phyloP scores from a whole-genome alignment of 1,284 basidiomycete genomes.

The Sutorius eximius region DNA sequence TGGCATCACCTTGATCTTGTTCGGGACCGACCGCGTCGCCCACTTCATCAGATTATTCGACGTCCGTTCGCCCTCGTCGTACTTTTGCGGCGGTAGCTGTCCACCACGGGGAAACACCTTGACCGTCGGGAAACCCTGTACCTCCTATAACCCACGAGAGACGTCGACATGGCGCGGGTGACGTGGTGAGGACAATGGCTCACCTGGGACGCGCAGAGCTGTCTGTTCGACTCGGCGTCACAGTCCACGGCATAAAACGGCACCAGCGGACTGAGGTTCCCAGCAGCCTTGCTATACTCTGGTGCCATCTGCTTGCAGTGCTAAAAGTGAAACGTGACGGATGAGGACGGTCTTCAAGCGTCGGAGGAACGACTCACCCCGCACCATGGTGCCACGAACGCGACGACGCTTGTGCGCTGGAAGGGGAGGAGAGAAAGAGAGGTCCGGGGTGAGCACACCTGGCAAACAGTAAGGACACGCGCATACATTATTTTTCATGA shows the following conservation, averaged over 20 bases:
- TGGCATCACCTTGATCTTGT: conserved; percentile 63
- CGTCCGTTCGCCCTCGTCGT: conserved; percentile 70
- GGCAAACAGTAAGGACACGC: neutral
- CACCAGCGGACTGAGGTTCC: conserved; percentile 77
- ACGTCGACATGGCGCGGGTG: neutral
- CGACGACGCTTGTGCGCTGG: conserved; percentile 76
- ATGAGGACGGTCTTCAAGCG: neutral
- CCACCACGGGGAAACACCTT: conserved; percentile 82
- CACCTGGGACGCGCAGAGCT: conserved; percentile 78
- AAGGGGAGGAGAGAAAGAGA: conserved; percentile 25
- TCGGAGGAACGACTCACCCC: conserved; percentile 53
- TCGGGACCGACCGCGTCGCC: conserved; percentile 74
- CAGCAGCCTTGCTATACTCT: conserved; percentile 82
- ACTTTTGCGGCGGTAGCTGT: conserved; percentile 64
- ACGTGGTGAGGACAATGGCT: neutral
- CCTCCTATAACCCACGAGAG: conserved; percentile 43
- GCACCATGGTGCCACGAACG: conserved; percentile 90
- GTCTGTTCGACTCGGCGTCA: conserved; percentile 81
- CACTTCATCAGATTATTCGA: conserved; percentile 76
- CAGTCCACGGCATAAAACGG: conserved; percentile 92
- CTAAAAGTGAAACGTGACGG: conserved; percentile 34
- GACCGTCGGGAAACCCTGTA: conserved; percentile 92
- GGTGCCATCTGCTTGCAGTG: conserved; percentile 89
- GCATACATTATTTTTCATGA: conserved; percentile 76
- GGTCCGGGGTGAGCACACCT: neutral